phyloP scores from a whole-genome alignment of 345 rosid species.

The Aquilaria sinensis region DNA sequence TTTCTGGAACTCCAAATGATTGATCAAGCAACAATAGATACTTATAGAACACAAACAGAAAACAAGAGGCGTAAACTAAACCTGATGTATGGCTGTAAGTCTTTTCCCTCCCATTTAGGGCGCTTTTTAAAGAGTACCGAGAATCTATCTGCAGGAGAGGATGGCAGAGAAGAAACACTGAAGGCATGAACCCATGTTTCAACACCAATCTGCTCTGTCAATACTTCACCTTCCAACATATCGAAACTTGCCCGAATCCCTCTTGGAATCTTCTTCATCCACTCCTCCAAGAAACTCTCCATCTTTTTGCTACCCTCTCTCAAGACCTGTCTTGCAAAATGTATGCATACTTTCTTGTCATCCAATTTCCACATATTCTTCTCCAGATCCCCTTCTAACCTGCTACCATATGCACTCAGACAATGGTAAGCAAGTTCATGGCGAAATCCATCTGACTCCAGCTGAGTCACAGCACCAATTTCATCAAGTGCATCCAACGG shows the following conservation, averaged over 20 bases:
- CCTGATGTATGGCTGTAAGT: slow-evolving; percentile 85
- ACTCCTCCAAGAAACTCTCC: slow-evolving; percentile 61
- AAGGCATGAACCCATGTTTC: slow-evolving; percentile 67
- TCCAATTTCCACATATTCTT: slow-evolving; percentile 55
- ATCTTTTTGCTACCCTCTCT: slow-evolving; percentile 56
- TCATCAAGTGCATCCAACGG: slow-evolving; percentile 45
- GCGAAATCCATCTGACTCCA: slow-evolving; percentile 72
- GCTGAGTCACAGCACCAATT: slow-evolving; percentile 43
- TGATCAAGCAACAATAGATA: background rate
- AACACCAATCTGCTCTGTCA: slow-evolving; percentile 73
- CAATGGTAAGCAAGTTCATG: slow-evolving; percentile 50
- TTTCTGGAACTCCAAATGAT: background rate
- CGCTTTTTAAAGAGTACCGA: slow-evolving; percentile 59
- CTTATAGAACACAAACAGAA: background rate
- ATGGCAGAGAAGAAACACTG: slow-evolving; percentile 64
- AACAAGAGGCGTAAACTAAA: slow-evolving; percentile 6
- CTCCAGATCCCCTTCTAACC: slow-evolving; percentile 28
- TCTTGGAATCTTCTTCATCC: slow-evolving; percentile 58
- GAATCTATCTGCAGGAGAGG: slow-evolving; percentile 70
- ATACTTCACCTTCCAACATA: slow-evolving; percentile 87
- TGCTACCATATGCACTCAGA: slow-evolving; percentile 47
- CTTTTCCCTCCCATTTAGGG: slow-evolving; percentile 87
- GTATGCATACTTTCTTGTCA: slow-evolving; percentile 62
- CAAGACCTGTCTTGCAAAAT: slow-evolving; percentile 62
- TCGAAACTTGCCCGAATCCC: slow-evolving; percentile 59